Percentiles rank a stretch among this genome's conserved stretches.
Evolutionary conservation across 345 rosid species (phyloP).

Genomic region (Pseudoturritis turrita): DNA sequence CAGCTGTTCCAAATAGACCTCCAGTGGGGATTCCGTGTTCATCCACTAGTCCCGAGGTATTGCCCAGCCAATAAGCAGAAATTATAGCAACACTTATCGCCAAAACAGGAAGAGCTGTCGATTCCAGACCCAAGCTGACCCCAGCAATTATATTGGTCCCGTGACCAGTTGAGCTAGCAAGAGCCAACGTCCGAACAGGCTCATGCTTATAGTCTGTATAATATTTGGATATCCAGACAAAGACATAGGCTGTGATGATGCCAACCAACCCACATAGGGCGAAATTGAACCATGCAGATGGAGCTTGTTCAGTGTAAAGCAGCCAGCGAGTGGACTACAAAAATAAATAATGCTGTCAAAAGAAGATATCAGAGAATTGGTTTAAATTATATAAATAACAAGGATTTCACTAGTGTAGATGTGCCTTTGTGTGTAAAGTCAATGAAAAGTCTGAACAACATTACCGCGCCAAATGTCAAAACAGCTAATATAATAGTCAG

Average conservation of each 20-base stretch:
- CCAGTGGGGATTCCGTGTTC: constrained; percentile 83
- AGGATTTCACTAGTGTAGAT: not conserved
- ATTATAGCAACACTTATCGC: constrained; percentile 79
- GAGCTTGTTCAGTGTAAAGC: constrained; percentile 96
- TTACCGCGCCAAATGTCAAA: constrained; percentile 83
- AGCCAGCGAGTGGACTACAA: constrained; percentile 95
- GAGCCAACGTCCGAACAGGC: constrained; percentile 91
- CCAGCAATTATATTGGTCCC: constrained; percentile 99
- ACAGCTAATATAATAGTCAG: constrained; percentile 83
- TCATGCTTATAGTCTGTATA: constrained; percentile 98
- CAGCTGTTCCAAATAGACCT: constrained; percentile 98
- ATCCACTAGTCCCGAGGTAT: constrained; percentile 88
- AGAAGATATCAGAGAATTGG: not conserved
- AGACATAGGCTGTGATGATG: constrained; percentile 84
- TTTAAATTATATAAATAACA: not conserved
- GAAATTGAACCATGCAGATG: constrained; percentile 95
- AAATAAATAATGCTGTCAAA: constrained; percentile 27
- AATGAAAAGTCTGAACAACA: constrained; percentile 3
- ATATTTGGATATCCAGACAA: constrained; percentile 93
- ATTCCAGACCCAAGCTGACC: constrained; percentile 96
- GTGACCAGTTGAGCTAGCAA: constrained; percentile 95
- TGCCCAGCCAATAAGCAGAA: constrained; percentile 92
- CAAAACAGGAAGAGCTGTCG: constrained; percentile 96
- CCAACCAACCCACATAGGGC: constrained; percentile 96
- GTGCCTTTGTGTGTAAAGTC: not conserved